Base-by-base conservation (phyloP, 1,284 basidiomycete species). In the Pascua sp. region DNA sequence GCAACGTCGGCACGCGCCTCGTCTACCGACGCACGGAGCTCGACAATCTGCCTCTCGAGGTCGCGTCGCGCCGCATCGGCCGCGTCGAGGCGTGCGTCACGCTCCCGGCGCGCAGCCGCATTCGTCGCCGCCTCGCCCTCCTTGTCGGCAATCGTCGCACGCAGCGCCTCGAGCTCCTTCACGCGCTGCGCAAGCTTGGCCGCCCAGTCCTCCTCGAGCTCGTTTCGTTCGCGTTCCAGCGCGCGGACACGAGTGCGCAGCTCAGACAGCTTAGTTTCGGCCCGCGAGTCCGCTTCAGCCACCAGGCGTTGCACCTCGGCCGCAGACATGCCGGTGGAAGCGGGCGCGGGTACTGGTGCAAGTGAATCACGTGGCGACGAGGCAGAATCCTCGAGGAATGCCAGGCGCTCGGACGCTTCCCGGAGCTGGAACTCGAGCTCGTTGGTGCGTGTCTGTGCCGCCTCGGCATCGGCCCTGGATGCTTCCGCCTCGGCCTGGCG, bases 401-500 rank as follows among this genome's bases (percentile, higher is more conserved):
- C 79, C 42, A 85, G 76, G 12, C 86, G 85, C 50, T 92, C 91
- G 41, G 82, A 81, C 5, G 85, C 77, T 71, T 95, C 91, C 36
- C 87, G 85, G 2, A 94, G 78, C 69, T 93, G 90, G 70, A 88
- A 93, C 65, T 91, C 85, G 40, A 90, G 80, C 70, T 97, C 93
- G 10, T 85, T 85, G 45, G 85, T 87, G 66, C 88, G 86, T 50
- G 85, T 85, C 64, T 89, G 84, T 38, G 91, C 76, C 0, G 82
- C 82, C 66, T 91, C 90, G 1, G 86, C 80, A 59, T 88, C 85
- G 4, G 83, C 84, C 59, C 87, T 85, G 1, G 86, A 84, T 0
- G 88, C 87, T 76, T 97, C 93, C 13, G 89, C 75, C 68, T 96
- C 91, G 12, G 89, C 90, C 71, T 94, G 90, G 32, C 89, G 86